Evolutionary conservation across 2,329 filamentous ascomycete species (phyloP), one percentile per base, ranked within the genome.

Genomic region (Didymella lethalis): DNA sequence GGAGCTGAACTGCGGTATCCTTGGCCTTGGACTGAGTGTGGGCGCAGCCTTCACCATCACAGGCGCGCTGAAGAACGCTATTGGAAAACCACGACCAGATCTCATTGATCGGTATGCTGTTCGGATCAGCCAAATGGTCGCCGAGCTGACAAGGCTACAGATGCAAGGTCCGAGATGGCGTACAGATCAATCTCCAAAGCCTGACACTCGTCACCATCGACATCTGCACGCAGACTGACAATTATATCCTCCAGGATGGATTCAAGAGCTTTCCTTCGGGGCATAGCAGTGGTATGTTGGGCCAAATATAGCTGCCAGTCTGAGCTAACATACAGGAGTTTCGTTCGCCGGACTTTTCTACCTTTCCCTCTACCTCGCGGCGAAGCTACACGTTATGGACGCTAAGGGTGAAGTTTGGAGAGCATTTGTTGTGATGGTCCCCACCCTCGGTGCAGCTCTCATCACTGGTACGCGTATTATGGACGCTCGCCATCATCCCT

Each of bases 351-450:
- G 85, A 16, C 74, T 87, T 3, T 85, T 85, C 65, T 87, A 85
- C 68, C 79, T 85, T n/a, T 84, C 84, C 0, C 77, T 87, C 3
- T 87, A 86, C 73, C 78, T 87, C 20, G 80, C 82, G n/a, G 84
- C 83, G 34, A 87, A 87, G 69, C 76, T 87, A 23, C 85, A 87
- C 64, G 76, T 87, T 25, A 77, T 86, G 65, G 85, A 87, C 71
- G 85, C 84, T 54, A 83, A 83, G 60, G 85, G 85, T 31, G 85
- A 87, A 68, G 83, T 85, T 16, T 87, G 85, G 85, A 86, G 86
- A 67, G 75, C 82, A 2, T 79, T 86, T 54, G 68, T 87, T 23
- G 80, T 86, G 38, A 75, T 85, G 59, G 74, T 83, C 4, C 85
- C 85, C 1, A 78, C 80, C 10, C 77, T 87, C 16, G 84, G 78